Base-by-base conservation (phyloP, 345 rosid species). In the Raphanus raphanistrum region DNA sequence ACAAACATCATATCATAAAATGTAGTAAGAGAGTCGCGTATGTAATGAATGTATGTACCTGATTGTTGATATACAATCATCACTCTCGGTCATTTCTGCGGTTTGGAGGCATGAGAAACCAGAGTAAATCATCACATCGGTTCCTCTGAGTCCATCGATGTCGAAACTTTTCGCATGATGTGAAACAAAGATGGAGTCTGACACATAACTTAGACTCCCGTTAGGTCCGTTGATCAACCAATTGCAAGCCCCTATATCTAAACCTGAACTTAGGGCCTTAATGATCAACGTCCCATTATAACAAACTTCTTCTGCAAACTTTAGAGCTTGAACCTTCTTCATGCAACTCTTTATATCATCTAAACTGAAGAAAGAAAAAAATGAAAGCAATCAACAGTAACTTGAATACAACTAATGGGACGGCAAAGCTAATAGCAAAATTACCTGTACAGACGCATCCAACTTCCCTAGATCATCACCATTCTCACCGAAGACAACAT, bases 401-500 rank as follows among this genome's bases (percentile, higher is more conserved):
- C 31, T 28, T 28, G 31, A 28, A 28, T 28, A 28, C 31, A 28
- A 28, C 31, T 28, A 21, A 21, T 21, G 21, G 21, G 21, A 21
- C 4, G 31, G 4, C 31, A 28, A 28, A 28, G 31, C 31, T 28
- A 28, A 28, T 28, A 28, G 31, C 31, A 28, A 28, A 72, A 63
- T 66, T 81, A 92, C 98, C 95, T 85, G 86, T 90, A 92, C 66
- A 94, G 71, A 66, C 89, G 93, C 92, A 86, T 80, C 97, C 97
- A 94, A 74, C 89, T 87, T 87, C 61, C 95, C 97, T 63, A 90
- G 69, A 66, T 89, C 92, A 68, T 77, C 79, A 33, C 89, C 90
- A 82, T 73, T 88, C 64, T 83, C 79, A 7, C 98, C 97, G 1
- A 85, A 78, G 65, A 72, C 85, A 36, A 87, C 63, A 79, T 87